These are phyloP conservation scores for Ogataea neopini DNA, from an alignment of 805 yeast genomes.

Conservation along the genomic window DNA sequence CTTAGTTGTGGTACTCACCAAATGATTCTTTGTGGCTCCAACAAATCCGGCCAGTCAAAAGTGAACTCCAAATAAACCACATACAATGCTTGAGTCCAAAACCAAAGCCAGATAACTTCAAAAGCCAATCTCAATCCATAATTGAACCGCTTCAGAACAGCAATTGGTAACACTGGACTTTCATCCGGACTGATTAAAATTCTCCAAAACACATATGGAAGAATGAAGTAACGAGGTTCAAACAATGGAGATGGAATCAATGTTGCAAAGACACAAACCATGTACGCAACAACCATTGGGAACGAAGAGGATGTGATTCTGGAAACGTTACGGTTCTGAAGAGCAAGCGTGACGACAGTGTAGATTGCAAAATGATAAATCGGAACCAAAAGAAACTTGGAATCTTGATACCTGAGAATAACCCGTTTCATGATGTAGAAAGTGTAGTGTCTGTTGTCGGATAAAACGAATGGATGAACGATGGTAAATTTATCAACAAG, in stretches of 20 bases:
- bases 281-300: slow-evolving; percentile 49
- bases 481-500: slow-evolving; percentile 62
- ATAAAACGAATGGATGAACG: slow-evolving; percentile 86
- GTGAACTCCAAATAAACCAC: slow-evolving; percentile 59
- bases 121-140: slow-evolving; percentile 39
- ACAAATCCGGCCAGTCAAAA: slow-evolving; percentile 68
- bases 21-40: slow-evolving; percentile 73
- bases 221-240: slow-evolving; percentile 89
- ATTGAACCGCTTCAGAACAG: slow-evolving; percentile 22
- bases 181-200: slow-evolving; percentile 48
- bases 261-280: slow-evolving; percentile 55
- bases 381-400: slow-evolving; percentile 57
- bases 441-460: slow-evolving; percentile 93
- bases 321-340: slow-evolving; percentile 5
- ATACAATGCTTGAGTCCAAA: slow-evolving; percentile 54
- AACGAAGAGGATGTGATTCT: slow-evolving; percentile 27
- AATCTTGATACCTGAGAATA: slow-evolving; percentile 49
- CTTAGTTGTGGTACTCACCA: too few relatives aligned
- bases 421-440: slow-evolving; percentile 80
- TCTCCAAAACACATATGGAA: slow-evolving; percentile 80
- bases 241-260: slow-evolving; percentile 88
- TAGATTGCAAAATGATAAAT: slow-evolving; percentile 61
- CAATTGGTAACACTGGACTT: slow-evolving; percentile 27
- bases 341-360: slow-evolving; percentile 25
- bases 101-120: slow-evolving; percentile 65